Evolutionary conservation across 257 asterid species (phyloP).

Genomic region (Orobanche coerulescens): DNA sequence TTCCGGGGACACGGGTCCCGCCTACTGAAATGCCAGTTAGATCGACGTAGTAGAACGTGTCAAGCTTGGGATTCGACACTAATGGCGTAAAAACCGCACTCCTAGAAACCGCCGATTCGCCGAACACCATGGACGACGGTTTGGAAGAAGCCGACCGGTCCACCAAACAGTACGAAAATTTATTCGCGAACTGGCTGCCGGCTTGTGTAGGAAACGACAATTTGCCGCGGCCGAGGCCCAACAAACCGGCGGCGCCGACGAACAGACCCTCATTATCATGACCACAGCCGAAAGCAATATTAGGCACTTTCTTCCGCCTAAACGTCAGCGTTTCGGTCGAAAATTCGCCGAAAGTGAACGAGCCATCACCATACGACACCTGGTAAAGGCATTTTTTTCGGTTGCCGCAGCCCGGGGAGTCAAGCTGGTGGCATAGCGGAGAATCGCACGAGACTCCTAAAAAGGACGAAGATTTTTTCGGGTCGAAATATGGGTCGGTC

Average conservation of each 20-base stretch:
- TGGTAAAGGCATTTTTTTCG: constrained; percentile 26
- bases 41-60: constrained; percentile 77
- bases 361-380: constrained; percentile 77
- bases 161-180: constrained; percentile 71
- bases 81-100: constrained; percentile 65
- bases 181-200: constrained; percentile 33
- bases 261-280: constrained; percentile 66
- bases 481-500: constrained; percentile 51
- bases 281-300: constrained; percentile 68
- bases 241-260: constrained; percentile 53
- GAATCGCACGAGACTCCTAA: constrained; percentile 25
- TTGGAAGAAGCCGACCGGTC: constrained; percentile 56
- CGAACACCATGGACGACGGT: constrained; percentile 72
- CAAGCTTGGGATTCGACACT: constrained; percentile 53
- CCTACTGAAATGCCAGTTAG: constrained; percentile 75
- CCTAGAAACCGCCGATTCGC: constrained; percentile 55
- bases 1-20: constrained; percentile 49
- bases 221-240: constrained; percentile 63
- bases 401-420: constrained; percentile 1
- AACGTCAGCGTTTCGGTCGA: constrained; percentile 64
- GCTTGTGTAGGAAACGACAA: constrained; percentile 57
- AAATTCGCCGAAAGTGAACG: constrained; percentile 52
- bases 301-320: constrained; percentile 34
- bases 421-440: constrained; percentile 39
- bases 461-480: constrained; percentile 32